Conservation (phyloP, 2,329 filamentous ascomycete genomes). For the Venturia effusa region DNA sequence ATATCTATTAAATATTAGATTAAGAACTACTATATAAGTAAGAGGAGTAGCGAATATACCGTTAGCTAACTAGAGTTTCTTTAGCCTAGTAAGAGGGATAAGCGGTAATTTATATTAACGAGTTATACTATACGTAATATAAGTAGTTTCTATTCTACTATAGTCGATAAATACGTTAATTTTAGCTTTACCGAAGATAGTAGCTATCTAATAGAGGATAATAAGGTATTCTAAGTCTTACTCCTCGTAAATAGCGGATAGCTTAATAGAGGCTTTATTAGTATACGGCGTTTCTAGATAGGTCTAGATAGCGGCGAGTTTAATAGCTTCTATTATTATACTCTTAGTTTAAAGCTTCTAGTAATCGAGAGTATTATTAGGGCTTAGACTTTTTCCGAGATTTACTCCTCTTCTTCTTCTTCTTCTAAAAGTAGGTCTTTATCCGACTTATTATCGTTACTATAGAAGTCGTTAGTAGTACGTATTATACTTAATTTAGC, state of each 20-base stretch:
- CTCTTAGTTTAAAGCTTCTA: neutral
- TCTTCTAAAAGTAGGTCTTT: neutral
- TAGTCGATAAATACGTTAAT: neutral
- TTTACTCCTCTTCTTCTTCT: no score
- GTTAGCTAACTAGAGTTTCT: neutral
- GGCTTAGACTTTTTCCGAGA: no score
- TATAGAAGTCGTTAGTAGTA: no score
- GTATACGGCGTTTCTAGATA: no score
- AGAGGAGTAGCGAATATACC: no score
- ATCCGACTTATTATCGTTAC: neutral
- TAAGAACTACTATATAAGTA: neutral
- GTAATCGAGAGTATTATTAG: neutral
- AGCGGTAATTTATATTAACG: no score
- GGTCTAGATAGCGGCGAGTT: neutral
- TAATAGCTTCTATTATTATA: neutral
- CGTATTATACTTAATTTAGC: no score
- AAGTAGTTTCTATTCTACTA: neutral
- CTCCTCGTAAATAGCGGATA: no score
- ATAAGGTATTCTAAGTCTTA: no score
- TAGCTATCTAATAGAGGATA: no score
- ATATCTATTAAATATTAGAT: neutral
- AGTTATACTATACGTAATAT: neutral
- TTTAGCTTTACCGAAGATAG: neutral
- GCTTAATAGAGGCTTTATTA: no score
- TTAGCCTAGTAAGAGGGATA: neutral